Conservation (phyloP, 2,329 filamentous ascomycete genomes). For the Aspergillus japonicus region DNA sequence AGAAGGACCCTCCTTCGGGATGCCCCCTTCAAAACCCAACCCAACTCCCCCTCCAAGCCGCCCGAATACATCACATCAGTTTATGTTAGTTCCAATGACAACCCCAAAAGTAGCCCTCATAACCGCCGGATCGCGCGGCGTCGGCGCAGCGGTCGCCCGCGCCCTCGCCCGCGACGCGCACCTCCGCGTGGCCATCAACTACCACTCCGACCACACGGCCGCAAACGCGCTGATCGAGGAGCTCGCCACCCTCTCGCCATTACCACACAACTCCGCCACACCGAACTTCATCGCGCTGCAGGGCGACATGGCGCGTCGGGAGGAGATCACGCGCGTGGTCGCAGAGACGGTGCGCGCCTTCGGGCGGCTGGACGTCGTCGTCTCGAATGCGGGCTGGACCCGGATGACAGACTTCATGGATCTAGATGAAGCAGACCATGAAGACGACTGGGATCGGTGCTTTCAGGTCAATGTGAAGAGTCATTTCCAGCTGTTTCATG, state of each 20-base stretch:
- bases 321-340: conserved; percentile 37
- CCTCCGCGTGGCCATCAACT: conserved; percentile 42
- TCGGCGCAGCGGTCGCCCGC: conserved; percentile 36
- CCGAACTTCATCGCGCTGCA: neutral
- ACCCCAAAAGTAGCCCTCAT: conserved; percentile 35
- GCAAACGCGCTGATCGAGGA: conserved; percentile 23
- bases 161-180: conserved; percentile 35
- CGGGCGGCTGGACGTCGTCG: conserved; percentile 50
- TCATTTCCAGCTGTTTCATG: conserved; percentile 61
- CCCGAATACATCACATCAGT: neutral
- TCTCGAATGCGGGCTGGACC: conserved; percentile 43
- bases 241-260: neutral
- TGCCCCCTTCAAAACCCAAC: neutral
- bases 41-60: no score
- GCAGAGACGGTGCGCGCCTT: conserved; percentile 45
- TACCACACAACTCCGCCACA: neutral
- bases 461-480: conserved; percentile 64
- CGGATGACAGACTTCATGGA: conserved; percentile 38
- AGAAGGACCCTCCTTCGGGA: neutral
- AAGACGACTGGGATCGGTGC: conserved; percentile 60
- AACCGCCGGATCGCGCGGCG: conserved; percentile 38
- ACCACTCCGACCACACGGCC: conserved; percentile 44
- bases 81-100: neutral
- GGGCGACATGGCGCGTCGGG: neutral
- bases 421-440: conserved; percentile 31